Evolutionary conservation across 306 rosid genomes (phyloP).

Genomic region (Lathyrus sativus): DNA sequence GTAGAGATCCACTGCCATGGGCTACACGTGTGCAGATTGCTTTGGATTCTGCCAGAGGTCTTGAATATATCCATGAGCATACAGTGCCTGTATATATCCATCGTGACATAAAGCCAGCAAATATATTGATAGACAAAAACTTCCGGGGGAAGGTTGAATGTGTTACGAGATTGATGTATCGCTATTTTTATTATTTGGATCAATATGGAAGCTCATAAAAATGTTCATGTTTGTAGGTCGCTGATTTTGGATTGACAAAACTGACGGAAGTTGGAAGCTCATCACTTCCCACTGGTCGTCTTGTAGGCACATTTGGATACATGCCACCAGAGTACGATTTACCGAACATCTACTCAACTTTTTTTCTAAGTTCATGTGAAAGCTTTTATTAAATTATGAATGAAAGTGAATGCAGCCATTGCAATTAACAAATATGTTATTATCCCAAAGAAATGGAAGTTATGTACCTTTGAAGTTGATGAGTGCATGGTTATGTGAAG

Average conservation of each 20-base stretch:
- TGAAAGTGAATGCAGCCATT: no score
- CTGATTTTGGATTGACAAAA: constrained; percentile 93
- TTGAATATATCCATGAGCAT: constrained; percentile 96
- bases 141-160: constrained; percentile 78
- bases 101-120: constrained; percentile 96
- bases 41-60: constrained; percentile 96
- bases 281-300: constrained; percentile 76
- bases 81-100: constrained; percentile 96
- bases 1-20: constrained; percentile 83
- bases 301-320: constrained; percentile 96
- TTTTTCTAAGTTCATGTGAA: background rate
- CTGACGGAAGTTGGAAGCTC: constrained; percentile 86
- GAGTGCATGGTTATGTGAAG: constrained; percentile 44
- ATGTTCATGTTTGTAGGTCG: constrained; percentile 59
- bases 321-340: constrained; percentile 93
- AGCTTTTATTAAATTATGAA: no score
- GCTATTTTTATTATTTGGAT: constrained; percentile 21
- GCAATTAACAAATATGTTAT: no score
- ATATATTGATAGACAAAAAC: constrained; percentile 85
- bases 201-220: constrained; percentile 33
- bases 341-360: constrained; percentile 7
- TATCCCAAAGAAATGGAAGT: no score
- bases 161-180: constrained; percentile 2
- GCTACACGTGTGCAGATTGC: constrained; percentile 88
- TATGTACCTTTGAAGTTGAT: no score